phyloP scores from a whole-genome alignment of 306 rosid genomes.

The Cajanus cajan region DNA sequence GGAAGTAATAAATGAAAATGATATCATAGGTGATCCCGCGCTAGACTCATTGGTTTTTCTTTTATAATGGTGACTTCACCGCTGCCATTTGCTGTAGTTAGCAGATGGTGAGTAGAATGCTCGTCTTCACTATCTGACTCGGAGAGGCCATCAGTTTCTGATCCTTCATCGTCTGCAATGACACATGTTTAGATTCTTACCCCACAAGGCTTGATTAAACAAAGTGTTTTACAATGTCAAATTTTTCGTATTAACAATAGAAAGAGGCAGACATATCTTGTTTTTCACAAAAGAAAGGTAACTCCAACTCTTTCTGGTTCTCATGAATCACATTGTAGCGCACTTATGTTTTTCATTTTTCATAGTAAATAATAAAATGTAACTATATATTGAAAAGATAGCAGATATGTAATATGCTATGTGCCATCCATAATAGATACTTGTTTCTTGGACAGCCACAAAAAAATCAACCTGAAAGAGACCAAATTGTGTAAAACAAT shows the following conservation, averaged over 20 bases:
- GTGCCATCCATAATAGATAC: neutral
- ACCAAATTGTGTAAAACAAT: neutral
- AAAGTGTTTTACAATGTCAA: neutral
- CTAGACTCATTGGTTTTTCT: conserved; percentile 66
- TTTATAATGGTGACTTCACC: conserved; percentile 64
- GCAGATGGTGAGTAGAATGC: conserved; percentile 62
- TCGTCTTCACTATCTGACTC: conserved; percentile 64
- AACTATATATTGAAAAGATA: neutral
- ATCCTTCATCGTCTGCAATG: conserved; percentile 69
- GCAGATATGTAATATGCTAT: neutral
- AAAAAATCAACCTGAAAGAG: conserved; percentile 25
- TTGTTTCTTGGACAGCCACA: neutral
- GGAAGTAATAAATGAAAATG: conserved; percentile 29
- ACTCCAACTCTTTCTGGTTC: neutral
- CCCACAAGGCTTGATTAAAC: neutral
- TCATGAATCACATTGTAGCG: neutral
- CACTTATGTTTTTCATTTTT: neutral
- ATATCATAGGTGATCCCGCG: conserved; percentile 54
- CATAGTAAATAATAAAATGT: neutral
- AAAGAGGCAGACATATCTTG: neutral
- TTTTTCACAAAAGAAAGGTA: neutral
- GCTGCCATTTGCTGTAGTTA: conserved; percentile 43
- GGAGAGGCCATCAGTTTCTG: conserved; percentile 54
- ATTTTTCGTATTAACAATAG: neutral
- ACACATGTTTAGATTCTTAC: neutral